Evolutionary conservation across 495 filamentous ascomycete species (phyloP), one percentile per base, ranked within the genome.

Genomic region (Jackrogersella minutella): DNA sequence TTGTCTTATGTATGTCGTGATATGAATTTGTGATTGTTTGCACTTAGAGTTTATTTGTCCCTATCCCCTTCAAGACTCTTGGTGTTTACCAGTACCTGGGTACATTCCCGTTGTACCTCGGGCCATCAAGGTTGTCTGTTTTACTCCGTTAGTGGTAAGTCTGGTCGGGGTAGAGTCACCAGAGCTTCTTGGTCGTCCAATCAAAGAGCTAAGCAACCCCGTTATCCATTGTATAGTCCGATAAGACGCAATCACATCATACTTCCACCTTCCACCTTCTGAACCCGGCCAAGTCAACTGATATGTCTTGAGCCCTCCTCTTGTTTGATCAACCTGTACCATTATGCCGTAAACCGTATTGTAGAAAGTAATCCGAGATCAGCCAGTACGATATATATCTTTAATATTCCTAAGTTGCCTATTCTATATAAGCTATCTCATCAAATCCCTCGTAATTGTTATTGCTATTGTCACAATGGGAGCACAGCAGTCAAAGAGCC

Each of bases 401-500:
- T 19, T 2, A 17, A 17, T 41, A 17, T 17, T 17, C 16, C 19
- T 41, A 16, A 41, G 39, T 41, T 41, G 39, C n/a, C n/a, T n/a
- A n/a, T 13, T 13, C 11, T 36, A n/a, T 41, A 16, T 41, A 41
- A 41, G 39, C 19, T 9, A 52, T 11, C 10, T 28, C n/a, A n/a
- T n/a, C n/a, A n/a, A n/a, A n/a, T n/a, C n/a, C n/a, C 31, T 56
- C 30, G 40, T 47, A 31, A 11, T 33, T 40, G 11, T 24, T 21
- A 50, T n/a, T n/a, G 59, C 7, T 7, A 30, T 30, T 30, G 5
- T 55, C 57, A 74, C 44, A 33, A 86, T 86, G 83, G 84, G 81
- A 64, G 74, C 74, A 51, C 70, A 77, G 26, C 80, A 83, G 68
- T 84, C 82, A 5, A 79, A 78, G 67, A 50, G 49, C 17, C 65